Conservation (phyloP, 139 green algal genomes). For the Medakamo hakoo region DNA sequence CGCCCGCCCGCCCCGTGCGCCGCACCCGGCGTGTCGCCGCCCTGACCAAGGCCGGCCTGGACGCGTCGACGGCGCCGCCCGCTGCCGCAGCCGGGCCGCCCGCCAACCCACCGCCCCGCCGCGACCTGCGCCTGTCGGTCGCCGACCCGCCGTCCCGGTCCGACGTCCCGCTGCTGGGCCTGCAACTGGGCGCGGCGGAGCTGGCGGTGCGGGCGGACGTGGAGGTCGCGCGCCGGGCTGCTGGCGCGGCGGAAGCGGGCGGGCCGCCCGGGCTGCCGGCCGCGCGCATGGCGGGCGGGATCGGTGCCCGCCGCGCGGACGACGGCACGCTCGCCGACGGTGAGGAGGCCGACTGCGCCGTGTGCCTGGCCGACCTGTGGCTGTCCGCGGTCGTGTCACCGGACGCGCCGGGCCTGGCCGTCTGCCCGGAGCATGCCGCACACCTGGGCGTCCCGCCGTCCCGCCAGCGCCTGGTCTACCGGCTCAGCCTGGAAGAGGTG, state of each 20-base stretch:
- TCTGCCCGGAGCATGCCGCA: conserved; percentile 52
- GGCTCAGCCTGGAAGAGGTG: conserved; percentile 27
- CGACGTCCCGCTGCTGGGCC: conserved; percentile 4
- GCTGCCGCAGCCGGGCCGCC: background rate
- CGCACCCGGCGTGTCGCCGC: background rate
- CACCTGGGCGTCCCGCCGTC: conserved; percentile 13
- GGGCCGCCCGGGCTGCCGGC: background rate
- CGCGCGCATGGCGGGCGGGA: background rate
- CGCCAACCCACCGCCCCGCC: background rate
- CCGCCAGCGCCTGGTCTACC: conserved; percentile 36
- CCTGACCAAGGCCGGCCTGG: background rate
- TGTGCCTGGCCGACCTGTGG: conserved; percentile 55
- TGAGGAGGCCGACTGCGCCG: conserved; percentile 35
- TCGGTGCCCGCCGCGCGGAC: conserved; percentile 8
- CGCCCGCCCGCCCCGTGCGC: background rate
- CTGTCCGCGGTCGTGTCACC: conserved; percentile 40
- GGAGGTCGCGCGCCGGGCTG: conserved; percentile 19
- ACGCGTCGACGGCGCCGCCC: background rate
- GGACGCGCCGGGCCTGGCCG: conserved; percentile 14
- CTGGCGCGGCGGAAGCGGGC: background rate
- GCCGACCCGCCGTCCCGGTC: background rate
- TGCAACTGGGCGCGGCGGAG: conserved; percentile 35
- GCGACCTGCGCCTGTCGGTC: background rate
- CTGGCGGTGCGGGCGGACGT: conserved; percentile 34
- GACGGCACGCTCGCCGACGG: conserved; percentile 32